Conservation (phyloP, 1,284 basidiomycete genomes). For the Golubevia pallescens region DNA sequence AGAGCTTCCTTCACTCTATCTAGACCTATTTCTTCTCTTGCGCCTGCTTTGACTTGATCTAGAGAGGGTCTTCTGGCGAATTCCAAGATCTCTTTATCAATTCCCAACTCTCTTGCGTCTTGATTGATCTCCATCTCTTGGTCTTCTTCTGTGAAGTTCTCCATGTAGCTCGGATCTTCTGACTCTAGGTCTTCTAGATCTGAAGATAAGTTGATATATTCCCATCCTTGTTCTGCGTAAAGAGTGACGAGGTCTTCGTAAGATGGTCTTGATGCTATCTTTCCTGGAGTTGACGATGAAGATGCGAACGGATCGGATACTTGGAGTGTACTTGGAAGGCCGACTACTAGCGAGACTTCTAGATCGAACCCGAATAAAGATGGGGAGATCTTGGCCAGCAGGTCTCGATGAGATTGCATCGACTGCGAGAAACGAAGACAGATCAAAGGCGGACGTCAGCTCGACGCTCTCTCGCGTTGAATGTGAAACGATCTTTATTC, state of each 20-base stretch:
- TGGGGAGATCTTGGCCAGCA: background rate
- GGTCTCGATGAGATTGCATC: background rate
- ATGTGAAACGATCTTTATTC: background rate
- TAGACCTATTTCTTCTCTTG: constrained; percentile 30
- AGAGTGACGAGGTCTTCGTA: constrained; percentile 25
- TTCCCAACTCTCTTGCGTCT: background rate
- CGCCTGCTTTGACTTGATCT: constrained; percentile 12
- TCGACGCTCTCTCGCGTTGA: background rate
- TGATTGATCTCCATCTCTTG: constrained; percentile 7
- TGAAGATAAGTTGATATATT: constrained; percentile 28
- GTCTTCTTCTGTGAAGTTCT: constrained; percentile 2
- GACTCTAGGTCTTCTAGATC: background rate
- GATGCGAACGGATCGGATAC: background rate
- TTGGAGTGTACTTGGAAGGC: constrained; percentile 12
- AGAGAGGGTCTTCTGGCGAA: background rate
- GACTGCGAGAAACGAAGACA: background rate
- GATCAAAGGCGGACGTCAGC: background rate
- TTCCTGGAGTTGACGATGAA: background rate
- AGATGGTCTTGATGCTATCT: background rate
- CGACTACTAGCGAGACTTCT: constrained; percentile 16
- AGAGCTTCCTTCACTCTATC: constrained; percentile 42
- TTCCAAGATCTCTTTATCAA: background rate
- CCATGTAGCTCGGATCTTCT: background rate
- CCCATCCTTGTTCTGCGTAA: constrained; percentile 45
- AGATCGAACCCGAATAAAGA: constrained; percentile 14